Percentiles rank a stretch among this genome's conserved stretches.
Evolutionary conservation across 176 grass and related monocot species (phyloP).

Genomic region (Paspalum vaginatum): DNA sequence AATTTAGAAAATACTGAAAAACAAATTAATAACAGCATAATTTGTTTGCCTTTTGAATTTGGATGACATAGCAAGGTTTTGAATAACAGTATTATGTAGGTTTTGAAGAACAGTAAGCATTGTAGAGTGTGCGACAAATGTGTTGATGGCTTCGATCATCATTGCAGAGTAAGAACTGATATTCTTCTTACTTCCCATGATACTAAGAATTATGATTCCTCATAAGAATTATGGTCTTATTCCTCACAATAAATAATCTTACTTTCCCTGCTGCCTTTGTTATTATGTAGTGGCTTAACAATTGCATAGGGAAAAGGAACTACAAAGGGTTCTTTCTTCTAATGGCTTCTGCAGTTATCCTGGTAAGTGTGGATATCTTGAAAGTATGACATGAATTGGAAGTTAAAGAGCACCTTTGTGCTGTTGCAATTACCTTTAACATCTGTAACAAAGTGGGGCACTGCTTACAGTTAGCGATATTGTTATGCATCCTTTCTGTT

Average conservation of each 20-base stretch:
- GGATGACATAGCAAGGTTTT: constrained; percentile 50
- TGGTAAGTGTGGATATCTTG: constrained; percentile 59
- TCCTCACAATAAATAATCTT: neutral
- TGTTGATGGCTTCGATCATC: constrained; percentile 98
- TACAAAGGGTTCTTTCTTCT: constrained; percentile 89
- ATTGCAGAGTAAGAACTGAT: constrained; percentile 75
- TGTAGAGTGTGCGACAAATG: constrained; percentile 99
- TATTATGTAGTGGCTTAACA: constrained; percentile 88
- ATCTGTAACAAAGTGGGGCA: constrained; percentile 25
- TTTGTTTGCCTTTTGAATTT: constrained; percentile 11
- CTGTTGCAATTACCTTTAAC: constrained; percentile 28
- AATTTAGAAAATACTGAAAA: neutral
- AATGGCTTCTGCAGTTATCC: constrained; percentile 78
- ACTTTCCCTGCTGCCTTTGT: constrained; percentile 19
- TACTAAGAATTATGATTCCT: neutral
- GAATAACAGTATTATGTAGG: constrained; percentile 70
- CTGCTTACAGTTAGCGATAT: constrained; percentile 49
- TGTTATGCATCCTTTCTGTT: constrained; percentile 52
- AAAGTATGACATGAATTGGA: neutral
- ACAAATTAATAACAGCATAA: neutral
- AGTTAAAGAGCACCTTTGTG: neutral
- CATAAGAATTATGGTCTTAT: constrained; percentile 3
- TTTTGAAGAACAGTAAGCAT: constrained; percentile 96
- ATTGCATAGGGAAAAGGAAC: constrained; percentile 95
- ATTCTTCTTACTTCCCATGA: constrained; percentile 13